These are phyloP conservation scores for Nitzschia inconspicua DNA, from an alignment of 108 stramenopile genomes.

Conservation along the genomic window DNA sequence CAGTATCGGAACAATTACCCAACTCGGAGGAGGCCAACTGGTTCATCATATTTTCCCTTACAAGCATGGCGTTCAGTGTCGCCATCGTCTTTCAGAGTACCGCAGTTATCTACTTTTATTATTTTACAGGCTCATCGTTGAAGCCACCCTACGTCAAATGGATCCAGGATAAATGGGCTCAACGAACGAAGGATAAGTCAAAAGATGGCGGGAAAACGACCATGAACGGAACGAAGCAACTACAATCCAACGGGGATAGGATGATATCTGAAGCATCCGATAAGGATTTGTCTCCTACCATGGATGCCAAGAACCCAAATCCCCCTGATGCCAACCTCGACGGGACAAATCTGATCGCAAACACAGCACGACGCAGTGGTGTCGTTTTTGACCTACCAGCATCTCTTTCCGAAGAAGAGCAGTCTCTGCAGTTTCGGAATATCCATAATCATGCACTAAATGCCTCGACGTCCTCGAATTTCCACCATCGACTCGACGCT, in stretches of 20 bases:
- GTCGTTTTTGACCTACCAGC: no score
- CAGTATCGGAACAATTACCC: slow-evolving; percentile 31
- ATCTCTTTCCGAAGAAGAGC: no score
- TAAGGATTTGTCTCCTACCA: not conserved
- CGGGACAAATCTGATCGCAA: no score
- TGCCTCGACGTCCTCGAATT: not conserved
- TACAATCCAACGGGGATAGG: not conserved
- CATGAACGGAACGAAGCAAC: not conserved
- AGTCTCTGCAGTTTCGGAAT: not conserved
- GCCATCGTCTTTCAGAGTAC: slow-evolving; percentile 32
- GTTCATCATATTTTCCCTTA: slow-evolving; percentile 32
- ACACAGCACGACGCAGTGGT: no score
- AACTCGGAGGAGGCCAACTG: slow-evolving; percentile 28
- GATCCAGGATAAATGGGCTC: not conserved
- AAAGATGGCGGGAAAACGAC: no score
- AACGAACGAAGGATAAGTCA: not conserved
- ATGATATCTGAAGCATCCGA: not conserved
- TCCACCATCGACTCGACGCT: no score
- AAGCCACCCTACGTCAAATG: slow-evolving; percentile 7
- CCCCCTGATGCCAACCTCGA: not conserved
- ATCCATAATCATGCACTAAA: not conserved
- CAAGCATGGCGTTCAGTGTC: slow-evolving; percentile 14
- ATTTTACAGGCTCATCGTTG: slow-evolving; percentile 7
- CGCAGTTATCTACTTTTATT: slow-evolving; percentile 33
- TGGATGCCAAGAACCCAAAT: not conserved